Evolutionary conservation across 306 rosid species (phyloP), one percentile per base, ranked within the genome.

Genomic region (Amphicarpaea edgeworthii): DNA sequence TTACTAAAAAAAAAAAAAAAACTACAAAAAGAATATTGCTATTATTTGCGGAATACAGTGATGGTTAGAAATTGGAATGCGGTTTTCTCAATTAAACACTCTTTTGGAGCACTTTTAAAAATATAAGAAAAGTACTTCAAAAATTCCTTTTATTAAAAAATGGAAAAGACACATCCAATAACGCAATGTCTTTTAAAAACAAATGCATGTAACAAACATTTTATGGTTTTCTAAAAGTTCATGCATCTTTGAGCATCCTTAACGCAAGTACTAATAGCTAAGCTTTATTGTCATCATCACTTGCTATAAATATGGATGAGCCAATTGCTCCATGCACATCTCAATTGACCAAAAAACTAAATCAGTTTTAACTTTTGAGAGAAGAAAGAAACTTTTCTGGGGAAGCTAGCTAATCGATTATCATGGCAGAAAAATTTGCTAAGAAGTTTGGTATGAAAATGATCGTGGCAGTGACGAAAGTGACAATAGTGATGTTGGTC

Each of bases 391-490:
- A 3, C 12, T 8, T 51, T 51, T 19, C 12, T 7, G 7, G 43
- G 43, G 43, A 9, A 40, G 32, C 32, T n/a, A 42, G 6, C 34
- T 3, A 9, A 12, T 42, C n/a, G 7, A 11, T 32, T 55, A 41
- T 43, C 15, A 60, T 79, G 83, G 73, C 54, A 42, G 68, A 46
- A 20, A 53, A n/a, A 8, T 14, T 54, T 20, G 63, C 8, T 24
- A 26, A 38, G 63, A 66, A 58, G 30, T 16, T 50, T 60, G 51
- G 16, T 19, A 0, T 73, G 70, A n/a, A n/a, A n/a, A 47, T 73
- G 4, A 7, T 83, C 16, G 19, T 30, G 15, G 30, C n/a, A n/a
- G n/a, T n/a, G n/a, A n/a, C n/a, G n/a, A n/a, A n/a, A n/a, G n/a
- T 57, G 10, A 57, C 8, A 12, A 46, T 57, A 5, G 43, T 3